Evolutionary conservation across 106 monocot species (phyloP).

Genomic region (Phalaenopsis equestris): DNA sequence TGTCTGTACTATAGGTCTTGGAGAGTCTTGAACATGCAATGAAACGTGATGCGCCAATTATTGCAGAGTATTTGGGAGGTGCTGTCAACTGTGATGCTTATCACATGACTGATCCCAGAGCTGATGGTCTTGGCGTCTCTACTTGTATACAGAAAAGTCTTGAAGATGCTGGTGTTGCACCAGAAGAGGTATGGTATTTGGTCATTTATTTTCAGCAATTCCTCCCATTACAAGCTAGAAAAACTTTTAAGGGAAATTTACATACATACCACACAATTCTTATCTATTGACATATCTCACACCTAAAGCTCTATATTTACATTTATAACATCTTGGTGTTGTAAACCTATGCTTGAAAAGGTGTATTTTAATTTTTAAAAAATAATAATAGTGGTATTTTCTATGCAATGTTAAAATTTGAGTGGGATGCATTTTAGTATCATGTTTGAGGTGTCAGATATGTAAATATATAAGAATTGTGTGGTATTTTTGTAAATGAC

Average conservation of each 20-base stretch:
- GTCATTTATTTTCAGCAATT: neutral
- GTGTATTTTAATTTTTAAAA: too few relatives aligned
- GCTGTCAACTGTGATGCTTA: constrained; percentile 99
- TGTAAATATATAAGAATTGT: too few relatives aligned
- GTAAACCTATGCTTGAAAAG: too few relatives aligned
- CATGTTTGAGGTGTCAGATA: too few relatives aligned
- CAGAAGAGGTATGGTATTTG: constrained; percentile 64
- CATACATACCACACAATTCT: too few relatives aligned
- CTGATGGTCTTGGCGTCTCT: constrained; percentile 96
- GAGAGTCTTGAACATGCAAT: constrained; percentile 95
- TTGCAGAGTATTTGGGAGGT: constrained; percentile 95
- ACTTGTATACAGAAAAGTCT: constrained; percentile 80
- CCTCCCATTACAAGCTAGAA: neutral
- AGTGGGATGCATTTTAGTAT: too few relatives aligned
- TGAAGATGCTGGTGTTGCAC: constrained; percentile 86
- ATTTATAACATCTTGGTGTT: too few relatives aligned
- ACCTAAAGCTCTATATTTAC: too few relatives aligned
- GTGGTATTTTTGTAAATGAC: too few relatives aligned
- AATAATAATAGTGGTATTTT: too few relatives aligned
- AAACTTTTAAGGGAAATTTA: neutral
- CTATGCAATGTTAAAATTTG: too few relatives aligned
- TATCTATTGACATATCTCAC: too few relatives aligned
- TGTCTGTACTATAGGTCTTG: constrained; percentile 47
- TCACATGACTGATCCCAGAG: constrained; percentile 97
- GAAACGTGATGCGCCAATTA: constrained; percentile 89